Percentiles rank a stretch among this genome's conserved stretches.
phyloP scores from a whole-genome alignment of 1,284 basidiomycete species.

The Ceratobasidium sp. region DNA sequence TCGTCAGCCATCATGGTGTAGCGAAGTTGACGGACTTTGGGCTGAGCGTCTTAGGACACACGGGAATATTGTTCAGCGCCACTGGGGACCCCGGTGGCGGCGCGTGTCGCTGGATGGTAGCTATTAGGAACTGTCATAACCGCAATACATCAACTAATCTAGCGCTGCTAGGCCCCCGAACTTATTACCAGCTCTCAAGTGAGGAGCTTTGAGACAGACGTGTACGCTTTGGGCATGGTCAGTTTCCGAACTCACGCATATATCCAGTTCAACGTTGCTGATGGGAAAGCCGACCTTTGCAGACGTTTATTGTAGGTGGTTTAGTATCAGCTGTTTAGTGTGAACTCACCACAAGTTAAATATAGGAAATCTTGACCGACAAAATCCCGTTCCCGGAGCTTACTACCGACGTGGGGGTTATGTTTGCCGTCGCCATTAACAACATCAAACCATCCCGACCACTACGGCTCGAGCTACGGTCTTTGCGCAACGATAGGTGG shows the following conservation, averaged over 20 bases:
- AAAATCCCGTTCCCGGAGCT: not conserved
- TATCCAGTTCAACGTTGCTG: not conserved
- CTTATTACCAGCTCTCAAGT: not conserved
- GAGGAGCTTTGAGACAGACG: conserved; percentile 1
- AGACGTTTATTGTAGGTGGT: conserved; percentile 6
- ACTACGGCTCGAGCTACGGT: not conserved
- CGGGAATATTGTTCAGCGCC: not conserved
- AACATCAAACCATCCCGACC: not conserved
- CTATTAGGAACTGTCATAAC: not conserved
- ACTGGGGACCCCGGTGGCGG: not conserved
- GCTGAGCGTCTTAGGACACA: not conserved
- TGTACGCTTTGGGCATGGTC: conserved; percentile 20
- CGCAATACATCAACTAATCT: not conserved
- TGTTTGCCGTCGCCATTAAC: not conserved
- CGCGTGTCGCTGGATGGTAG: not conserved
- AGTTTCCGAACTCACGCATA: not conserved
- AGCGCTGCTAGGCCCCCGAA: not conserved
- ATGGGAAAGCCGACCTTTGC: not conserved
- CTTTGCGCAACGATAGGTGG: not conserved
- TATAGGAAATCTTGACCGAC: conserved; percentile 7
- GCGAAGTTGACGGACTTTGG: not conserved
- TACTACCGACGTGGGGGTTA: not conserved
- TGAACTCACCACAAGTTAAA: no score
- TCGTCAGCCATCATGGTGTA: not conserved
- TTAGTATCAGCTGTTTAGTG: no score